Evolutionary conservation across 2,329 filamentous ascomycete species (phyloP).

Genomic region (Exserohilum turcica): DNA sequence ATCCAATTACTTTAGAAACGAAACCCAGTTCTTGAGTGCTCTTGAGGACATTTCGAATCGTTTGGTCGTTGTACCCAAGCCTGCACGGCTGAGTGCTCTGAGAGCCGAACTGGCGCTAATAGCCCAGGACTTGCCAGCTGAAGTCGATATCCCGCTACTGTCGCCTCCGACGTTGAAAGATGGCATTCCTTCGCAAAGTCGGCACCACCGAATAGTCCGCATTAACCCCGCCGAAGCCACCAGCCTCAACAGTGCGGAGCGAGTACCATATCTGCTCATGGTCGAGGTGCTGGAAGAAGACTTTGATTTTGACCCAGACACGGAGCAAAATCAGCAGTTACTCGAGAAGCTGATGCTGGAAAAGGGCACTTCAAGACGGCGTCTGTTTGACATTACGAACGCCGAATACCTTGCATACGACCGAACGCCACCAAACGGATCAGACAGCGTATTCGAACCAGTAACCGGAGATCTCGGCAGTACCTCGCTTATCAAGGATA

Average conservation of each 20-base stretch:
- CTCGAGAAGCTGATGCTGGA: slow-evolving; percentile 69
- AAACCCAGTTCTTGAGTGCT: slow-evolving; percentile 80
- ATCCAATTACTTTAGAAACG: slow-evolving; percentile 81
- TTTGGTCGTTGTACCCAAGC: slow-evolving; percentile 81
- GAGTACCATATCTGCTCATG: slow-evolving; percentile 84
- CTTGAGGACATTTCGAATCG: slow-evolving; percentile 84
- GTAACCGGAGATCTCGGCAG: slow-evolving; percentile 76
- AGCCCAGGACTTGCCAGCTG: slow-evolving; percentile 78
- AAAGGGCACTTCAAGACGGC: slow-evolving; percentile 60
- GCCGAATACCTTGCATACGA: slow-evolving; percentile 58
- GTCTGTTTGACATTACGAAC: slow-evolving; percentile 64
- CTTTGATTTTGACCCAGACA: slow-evolving; percentile 80
- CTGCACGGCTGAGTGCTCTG: slow-evolving; percentile 78
- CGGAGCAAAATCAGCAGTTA: slow-evolving; percentile 72
- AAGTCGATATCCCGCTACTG: slow-evolving; percentile 82
- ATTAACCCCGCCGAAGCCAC: slow-evolving; percentile 84
- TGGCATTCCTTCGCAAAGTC: slow-evolving; percentile 74
- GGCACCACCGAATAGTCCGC: slow-evolving; percentile 81
- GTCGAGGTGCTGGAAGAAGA: slow-evolving; percentile 81
- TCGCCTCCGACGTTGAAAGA: slow-evolving; percentile 76
- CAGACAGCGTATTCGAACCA: slow-evolving; percentile 85
- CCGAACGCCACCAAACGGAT: slow-evolving; percentile 51
- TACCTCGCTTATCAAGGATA: slow-evolving; percentile 68
- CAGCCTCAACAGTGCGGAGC: slow-evolving; percentile 83
- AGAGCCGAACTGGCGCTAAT: slow-evolving; percentile 81